Evolutionary conservation across 2,329 filamentous ascomycete genomes (phyloP).

Genomic region (Botrytis fabae): DNA sequence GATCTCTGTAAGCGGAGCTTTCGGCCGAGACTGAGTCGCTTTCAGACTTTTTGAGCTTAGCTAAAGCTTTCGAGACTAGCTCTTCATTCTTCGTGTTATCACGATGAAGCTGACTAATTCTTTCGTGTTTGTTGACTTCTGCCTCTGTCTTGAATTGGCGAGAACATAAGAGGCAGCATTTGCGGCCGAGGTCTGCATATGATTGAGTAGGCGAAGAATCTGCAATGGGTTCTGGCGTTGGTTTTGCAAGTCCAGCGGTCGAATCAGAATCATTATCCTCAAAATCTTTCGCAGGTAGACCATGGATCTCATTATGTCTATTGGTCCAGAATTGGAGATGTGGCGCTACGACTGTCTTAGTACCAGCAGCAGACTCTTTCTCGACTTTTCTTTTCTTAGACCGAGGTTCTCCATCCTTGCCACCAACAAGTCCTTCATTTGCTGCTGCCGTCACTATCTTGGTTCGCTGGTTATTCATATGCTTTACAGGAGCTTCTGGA

Average conservation of each 20-base stretch:
- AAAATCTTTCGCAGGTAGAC: conserved; percentile 46
- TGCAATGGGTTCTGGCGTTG: conserved; percentile 30
- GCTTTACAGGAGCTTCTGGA: conserved; percentile 41
- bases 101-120: conserved; percentile 57
- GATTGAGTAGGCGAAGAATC: conserved; percentile 51
- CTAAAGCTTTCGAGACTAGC: conserved; percentile 44
- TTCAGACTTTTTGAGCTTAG: conserved; percentile 42
- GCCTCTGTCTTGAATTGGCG: conserved; percentile 56
- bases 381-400: conserved; percentile 59
- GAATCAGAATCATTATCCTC: conserved; percentile 38
- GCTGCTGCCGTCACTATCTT: conserved; percentile 43
- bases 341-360: conserved; percentile 54
- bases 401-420: conserved; percentile 41
- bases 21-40: conserved; percentile 25
- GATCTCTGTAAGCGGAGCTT: conserved; percentile 48
- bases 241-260: conserved; percentile 22
- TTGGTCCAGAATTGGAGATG: conserved; percentile 73
- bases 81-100: conserved; percentile 54
- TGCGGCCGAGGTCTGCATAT: conserved; percentile 58
- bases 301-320: conserved; percentile 66
- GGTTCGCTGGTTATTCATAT: conserved; percentile 38
- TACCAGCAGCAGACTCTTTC: conserved; percentile 39
- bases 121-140: conserved; percentile 60
- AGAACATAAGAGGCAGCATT: conserved; percentile 63
- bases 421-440: conserved; percentile 41